Evolutionary conservation across 139 green algal species (phyloP), one percentile per base, ranked within the genome.

Genomic region (Chlamydomonas eustigma): DNA sequence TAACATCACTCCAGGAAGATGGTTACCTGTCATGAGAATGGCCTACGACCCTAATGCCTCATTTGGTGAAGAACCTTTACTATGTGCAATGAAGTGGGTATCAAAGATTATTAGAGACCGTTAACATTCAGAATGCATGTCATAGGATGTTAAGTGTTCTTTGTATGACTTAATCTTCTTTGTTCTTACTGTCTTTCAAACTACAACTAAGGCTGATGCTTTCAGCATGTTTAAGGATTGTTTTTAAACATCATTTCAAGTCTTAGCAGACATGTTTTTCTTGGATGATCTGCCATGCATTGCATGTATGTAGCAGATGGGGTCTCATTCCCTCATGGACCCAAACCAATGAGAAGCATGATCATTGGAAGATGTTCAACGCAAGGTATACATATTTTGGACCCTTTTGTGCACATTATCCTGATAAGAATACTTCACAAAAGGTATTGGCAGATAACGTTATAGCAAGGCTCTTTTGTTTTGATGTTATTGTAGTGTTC

Each of bases 311-410:
- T 18, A 12, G n/a, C 25, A 50, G 50, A 22, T 69, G 58, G 58
- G 58, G 58, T n/a, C 58, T 69, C 58, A n/a, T 69, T 5, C 58
- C 58, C 18, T 36, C 24, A 18, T 69, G 22, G 24, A 22, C 18
- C 25, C 31, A 69, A n/a, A 5, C 58, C 18, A 22, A 5, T 8
- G 58, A 69, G 5, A 69, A 69, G n/a, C 58, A 30, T 22, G 58
- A 69, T n/a, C 58, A 69, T 32, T 69, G 58, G 58, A 69, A 69
- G 58, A 69, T 69, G 58, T 69, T 69, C 58, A 69, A 69, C 33
- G 58, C 58, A 8, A 30, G 58, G 22, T 18, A 58, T n/a, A n/a
- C n/a, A n/a, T n/a, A n/a, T n/a, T n/a, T n/a, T n/a, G n/a, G n/a
- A n/a, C n/a, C n/a, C n/a, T n/a, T n/a, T n/a, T n/a, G n/a, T n/a